These are phyloP conservation scores for Hawksworthiomyces lignivorus DNA, from an alignment of 2,329 filamentous ascomycete genomes.

Conservation along the genomic window DNA sequence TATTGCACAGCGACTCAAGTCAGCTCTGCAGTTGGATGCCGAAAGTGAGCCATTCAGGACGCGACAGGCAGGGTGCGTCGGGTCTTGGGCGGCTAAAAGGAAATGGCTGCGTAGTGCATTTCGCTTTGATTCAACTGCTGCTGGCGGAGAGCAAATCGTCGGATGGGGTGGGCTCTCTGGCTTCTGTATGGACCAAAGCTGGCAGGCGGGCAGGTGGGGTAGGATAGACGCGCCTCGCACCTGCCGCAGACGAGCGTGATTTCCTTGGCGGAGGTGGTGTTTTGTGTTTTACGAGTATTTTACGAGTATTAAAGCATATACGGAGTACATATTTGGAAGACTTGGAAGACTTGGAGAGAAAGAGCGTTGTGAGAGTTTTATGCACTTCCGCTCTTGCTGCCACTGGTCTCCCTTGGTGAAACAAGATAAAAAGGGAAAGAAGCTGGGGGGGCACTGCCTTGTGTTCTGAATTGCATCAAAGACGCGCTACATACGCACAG, in stretches of 20 bases:
- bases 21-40: no score
- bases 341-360: no score
- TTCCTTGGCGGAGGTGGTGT: constrained; percentile 8
- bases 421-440: no score
- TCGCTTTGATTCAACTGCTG: background rate
- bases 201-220: constrained; percentile 6
- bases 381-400: no score
- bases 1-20: constrained; percentile 1
- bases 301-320: no score
- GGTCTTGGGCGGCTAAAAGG: constrained; percentile 12
- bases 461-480: no score
- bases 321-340: no score
- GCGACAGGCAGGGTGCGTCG: constrained; percentile 8
- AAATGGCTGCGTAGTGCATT: background rate
- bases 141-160: background rate
- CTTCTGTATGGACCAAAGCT: background rate
- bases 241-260: constrained; percentile 9
- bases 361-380: no score
- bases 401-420: no score
- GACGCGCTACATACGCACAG: no score
- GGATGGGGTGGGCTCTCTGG: background rate
- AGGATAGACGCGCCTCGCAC: constrained; percentile 13
- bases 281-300: no score
- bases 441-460: no score
- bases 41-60: constrained; percentile 8